Percentiles rank a stretch among this genome's conserved stretches.
phyloP scores from a whole-genome alignment of 1,284 basidiomycete species.

The Peniophora sp. region DNA sequence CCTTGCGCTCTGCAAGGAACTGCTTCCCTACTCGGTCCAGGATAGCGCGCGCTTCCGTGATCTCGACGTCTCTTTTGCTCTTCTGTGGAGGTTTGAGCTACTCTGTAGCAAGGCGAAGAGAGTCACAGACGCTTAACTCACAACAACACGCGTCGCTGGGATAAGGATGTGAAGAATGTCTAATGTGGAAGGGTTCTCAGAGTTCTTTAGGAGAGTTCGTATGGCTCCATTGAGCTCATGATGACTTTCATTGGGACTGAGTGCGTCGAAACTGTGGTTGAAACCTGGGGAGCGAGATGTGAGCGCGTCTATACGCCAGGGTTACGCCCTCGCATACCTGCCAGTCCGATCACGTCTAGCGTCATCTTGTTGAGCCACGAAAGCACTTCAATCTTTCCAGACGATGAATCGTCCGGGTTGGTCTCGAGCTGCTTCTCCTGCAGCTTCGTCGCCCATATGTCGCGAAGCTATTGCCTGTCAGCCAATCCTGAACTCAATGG shows the following conservation, averaged over 20 bases:
- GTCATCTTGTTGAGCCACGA: slow-evolving; percentile 36
- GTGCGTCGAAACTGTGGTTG: slow-evolving; percentile 30
- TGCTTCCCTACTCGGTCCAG: slow-evolving; percentile 28
- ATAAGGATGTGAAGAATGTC: slow-evolving; percentile 13
- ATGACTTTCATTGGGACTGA: slow-evolving; percentile 11
- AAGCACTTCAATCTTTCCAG: slow-evolving; percentile 28
- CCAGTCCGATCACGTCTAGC: slow-evolving; percentile 43
- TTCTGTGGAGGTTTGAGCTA: background rate
- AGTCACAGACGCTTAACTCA: background rate
- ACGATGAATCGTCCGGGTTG: slow-evolving; percentile 1
- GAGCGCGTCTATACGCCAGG: too few species aligned
- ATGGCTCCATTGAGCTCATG: slow-evolving; percentile 25
- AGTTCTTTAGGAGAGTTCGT: slow-evolving; percentile 14
- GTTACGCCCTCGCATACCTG: slow-evolving; percentile 29
- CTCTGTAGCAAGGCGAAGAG: background rate
- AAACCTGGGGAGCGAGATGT: slow-evolving; percentile 25
- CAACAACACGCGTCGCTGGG: background rate
- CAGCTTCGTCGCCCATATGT: slow-evolving; percentile 12
- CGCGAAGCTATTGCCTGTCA: slow-evolving; percentile 16
- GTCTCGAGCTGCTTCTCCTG: background rate
- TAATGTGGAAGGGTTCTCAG: background rate
- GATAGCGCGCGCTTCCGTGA: background rate
- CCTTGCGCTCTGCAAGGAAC: slow-evolving; percentile 37
- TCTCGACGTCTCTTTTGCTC: background rate
- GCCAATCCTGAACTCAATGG: background rate